These are phyloP conservation scores for Dendrostoma leiphaemia DNA, from an alignment of 2,329 filamentous ascomycete genomes.

Conservation along the genomic window DNA sequence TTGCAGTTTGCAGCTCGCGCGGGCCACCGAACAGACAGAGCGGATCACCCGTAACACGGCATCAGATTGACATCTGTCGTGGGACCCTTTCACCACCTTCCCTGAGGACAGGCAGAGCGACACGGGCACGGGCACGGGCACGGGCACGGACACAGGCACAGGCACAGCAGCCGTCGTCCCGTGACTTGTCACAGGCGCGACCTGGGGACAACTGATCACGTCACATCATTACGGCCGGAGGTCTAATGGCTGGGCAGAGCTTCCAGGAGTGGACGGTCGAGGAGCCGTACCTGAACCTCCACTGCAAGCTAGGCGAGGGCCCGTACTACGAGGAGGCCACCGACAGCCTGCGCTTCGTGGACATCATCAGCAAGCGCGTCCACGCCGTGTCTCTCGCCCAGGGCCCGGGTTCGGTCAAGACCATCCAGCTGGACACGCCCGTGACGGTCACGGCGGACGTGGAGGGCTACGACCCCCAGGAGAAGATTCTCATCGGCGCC, in stretches of 20 bases:
- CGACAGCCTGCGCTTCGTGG: conserved; percentile 72
- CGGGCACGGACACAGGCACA: conserved; percentile 5
- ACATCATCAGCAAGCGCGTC: conserved; percentile 76
- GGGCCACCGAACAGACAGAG: conserved; percentile 6
- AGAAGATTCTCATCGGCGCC: conserved; percentile 73
- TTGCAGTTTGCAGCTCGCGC: conserved; percentile 1
- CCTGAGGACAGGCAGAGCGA: not conserved
- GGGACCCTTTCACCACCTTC: conserved; percentile 13
- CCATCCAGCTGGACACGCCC: conserved; percentile 53
- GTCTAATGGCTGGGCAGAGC: conserved; percentile 30
- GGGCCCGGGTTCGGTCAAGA: conserved; percentile 62
- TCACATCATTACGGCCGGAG: not conserved
- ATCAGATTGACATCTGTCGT: conserved; percentile 18
- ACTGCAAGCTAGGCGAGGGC: conserved; percentile 69
- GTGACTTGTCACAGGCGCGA: conserved; percentile 4
- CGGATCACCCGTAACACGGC: conserved; percentile 16
- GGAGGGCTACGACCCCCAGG: conserved; percentile 55
- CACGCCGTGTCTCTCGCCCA: conserved; percentile 67
- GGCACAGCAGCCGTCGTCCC: conserved; percentile 11
- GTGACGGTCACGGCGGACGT: conserved; percentile 77
- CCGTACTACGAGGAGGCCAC: conserved; percentile 69
- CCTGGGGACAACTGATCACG: not conserved
- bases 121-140: not conserved
- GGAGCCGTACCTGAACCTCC: conserved; percentile 57
- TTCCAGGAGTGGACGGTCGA: conserved; percentile 50